Evolutionary conservation across 192 early-diverging fungal species (phyloP), one percentile per base, ranked within the genome.

Genomic region (Coemansia umbellata): DNA sequence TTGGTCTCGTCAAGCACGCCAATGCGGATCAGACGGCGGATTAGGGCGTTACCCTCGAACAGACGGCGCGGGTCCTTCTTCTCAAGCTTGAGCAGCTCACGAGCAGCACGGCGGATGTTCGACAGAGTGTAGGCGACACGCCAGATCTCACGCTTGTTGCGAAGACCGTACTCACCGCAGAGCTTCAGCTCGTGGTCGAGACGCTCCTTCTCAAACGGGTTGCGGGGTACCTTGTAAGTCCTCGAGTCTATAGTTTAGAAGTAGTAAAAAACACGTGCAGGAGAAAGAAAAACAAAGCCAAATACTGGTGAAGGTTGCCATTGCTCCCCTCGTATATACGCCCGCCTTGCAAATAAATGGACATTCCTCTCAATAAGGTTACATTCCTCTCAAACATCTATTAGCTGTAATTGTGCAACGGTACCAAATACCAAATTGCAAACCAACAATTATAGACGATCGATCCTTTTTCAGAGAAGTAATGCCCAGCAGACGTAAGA

Each of bases 51-150:
- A 82, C 95, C 95, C 84, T 97, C 95, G 72, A 97, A 98, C 55
- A 97, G 87, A 81, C 95, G 94, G 57, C 90, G 87, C 63, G 95
- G 90, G 80, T 95, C 92, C 87, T 95, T 95, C 69, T 85, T 86
- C 52, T 95, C 92, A 51, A 97, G 83, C 52, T 91, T 97, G 63
- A 98, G 83, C 57, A 98, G 89, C 82, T 98, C 94, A 95, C 95
- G 93, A 62, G 95, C 95, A 58, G 95, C 95, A 97, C 95, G 95
- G 85, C 95, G 95, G 69, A 98, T 95, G 82, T 97, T 95, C 81
- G 95, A 98, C 61, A 98, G 87, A 63, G 90, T 91, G 80, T 85
- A 88, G 62, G 89, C 92, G 48, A 98, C 90, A 74, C 95, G 87
- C 89, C 89, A 98, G 83, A 98, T 93, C 83, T 98, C 95, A 63